Conservation (phyloP, 192 early-diverging fungal genomes). For the Diversispora eburnea region DNA sequence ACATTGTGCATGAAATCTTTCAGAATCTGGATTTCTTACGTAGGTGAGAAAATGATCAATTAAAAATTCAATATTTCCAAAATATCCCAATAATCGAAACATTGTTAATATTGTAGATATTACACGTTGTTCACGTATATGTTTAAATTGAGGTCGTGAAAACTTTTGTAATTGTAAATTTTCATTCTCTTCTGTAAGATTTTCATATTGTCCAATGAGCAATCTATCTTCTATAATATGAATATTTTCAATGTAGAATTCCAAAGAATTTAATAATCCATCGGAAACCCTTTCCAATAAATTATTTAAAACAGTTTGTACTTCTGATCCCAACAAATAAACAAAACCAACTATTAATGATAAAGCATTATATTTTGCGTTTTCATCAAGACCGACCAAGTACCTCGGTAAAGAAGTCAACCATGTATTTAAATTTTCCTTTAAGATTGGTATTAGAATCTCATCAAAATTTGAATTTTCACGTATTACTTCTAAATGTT, state of each 20-base stretch:
- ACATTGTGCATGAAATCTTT: conserved; percentile 32
- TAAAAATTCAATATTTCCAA: conserved; percentile 30
- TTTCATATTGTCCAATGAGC: conserved; percentile 8
- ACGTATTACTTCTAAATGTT: conserved; percentile 24
- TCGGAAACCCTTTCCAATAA: conserved; percentile 30
- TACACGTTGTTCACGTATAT: conserved; percentile 29
- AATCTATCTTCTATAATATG: conserved; percentile 35
- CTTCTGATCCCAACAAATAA: conserved; percentile 29
- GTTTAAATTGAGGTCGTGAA: conserved; percentile 33
- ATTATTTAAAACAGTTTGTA: conserved; percentile 33
- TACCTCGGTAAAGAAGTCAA: conserved; percentile 35
- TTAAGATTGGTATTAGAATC: conserved; percentile 35
- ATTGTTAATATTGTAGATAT: conserved; percentile 25
- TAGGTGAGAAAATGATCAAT: conserved; percentile 38
- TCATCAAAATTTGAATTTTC: conserved; percentile 7
- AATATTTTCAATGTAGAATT: conserved; percentile 33
- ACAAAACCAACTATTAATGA: conserved; percentile 34
- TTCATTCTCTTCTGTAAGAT: neutral
- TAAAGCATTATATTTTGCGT: conserved; percentile 35
- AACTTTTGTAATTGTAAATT: conserved; percentile 8
- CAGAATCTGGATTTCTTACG: conserved; percentile 5
- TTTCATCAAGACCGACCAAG: conserved; percentile 35
- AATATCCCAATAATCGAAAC: conserved; percentile 33
- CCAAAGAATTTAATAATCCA: conserved; percentile 39
- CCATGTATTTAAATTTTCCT: conserved; percentile 36